Percentiles rank a stretch among this genome's conserved stretches.
phyloP scores from a whole-genome alignment of 805 yeast species.

The Cyberlindnera mississippiensis region DNA sequence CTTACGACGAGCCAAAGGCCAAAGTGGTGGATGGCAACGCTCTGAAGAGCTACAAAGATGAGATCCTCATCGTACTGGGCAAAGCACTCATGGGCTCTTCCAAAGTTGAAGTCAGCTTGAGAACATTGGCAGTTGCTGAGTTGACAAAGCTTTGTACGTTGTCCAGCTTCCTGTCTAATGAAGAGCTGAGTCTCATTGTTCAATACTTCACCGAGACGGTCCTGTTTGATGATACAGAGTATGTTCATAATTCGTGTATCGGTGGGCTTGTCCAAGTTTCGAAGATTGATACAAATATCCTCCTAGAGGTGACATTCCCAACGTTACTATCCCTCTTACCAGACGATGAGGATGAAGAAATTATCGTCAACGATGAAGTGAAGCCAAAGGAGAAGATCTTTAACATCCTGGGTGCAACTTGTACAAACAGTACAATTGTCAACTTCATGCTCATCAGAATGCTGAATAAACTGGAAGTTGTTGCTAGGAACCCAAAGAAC shows the following conservation, averaged over 20 bases:
- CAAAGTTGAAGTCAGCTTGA: slow-evolving; percentile 61
- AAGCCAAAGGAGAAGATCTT: slow-evolving; percentile 26
- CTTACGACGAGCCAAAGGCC: slow-evolving; percentile 14
- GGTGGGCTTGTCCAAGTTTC: slow-evolving; percentile 47
- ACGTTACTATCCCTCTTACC: slow-evolving; percentile 49
- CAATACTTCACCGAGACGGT: slow-evolving; percentile 64
- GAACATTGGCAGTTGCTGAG: slow-evolving; percentile 63
- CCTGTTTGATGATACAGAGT: slow-evolving; percentile 45
- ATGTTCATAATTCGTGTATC: slow-evolving; percentile 50
- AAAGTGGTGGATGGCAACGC: slow-evolving; percentile 8
- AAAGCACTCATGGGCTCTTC: slow-evolving; percentile 67
- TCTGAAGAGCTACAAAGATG: slow-evolving; percentile 45
- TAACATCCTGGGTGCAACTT: slow-evolving; percentile 24
- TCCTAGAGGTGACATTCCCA: slow-evolving; percentile 51
- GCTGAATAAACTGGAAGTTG: slow-evolving; percentile 28
- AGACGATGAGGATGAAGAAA: slow-evolving; percentile 33
- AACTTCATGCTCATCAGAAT: slow-evolving; percentile 38
- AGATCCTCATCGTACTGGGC: slow-evolving; percentile 62
- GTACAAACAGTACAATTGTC: slow-evolving; percentile 32
- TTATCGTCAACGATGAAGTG: slow-evolving; percentile 23
- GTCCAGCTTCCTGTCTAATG: slow-evolving; percentile 41
- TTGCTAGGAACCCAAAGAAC: slow-evolving; percentile 11
- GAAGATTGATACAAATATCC: slow-evolving; percentile 36
- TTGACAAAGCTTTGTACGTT: slow-evolving; percentile 54
- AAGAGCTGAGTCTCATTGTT: slow-evolving; percentile 59